These are phyloP conservation scores for Tetrahymena malaccensis DNA, from an alignment of 73 alveolate genomes.

Conservation along the genomic window DNA sequence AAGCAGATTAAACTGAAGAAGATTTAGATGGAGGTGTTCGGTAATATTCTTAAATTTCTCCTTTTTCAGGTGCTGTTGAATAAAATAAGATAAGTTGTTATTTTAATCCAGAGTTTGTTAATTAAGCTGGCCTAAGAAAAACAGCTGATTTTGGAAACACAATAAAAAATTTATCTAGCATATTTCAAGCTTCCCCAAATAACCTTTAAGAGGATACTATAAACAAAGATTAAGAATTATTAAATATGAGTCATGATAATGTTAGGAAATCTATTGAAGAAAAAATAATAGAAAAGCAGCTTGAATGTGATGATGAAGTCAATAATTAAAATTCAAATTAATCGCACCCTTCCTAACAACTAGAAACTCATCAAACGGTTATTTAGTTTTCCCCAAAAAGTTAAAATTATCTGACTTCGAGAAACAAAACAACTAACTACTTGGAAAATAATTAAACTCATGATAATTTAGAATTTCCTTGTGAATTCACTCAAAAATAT, in stretches of 20 bases:
- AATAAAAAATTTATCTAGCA: neutral
- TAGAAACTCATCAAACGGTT: neutral
- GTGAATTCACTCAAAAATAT: neutral
- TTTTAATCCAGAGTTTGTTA: neutral
- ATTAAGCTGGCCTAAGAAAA: neutral
- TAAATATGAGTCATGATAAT: neutral
- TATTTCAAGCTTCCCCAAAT: neutral
- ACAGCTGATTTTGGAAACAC: neutral
- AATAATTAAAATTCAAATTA: neutral
- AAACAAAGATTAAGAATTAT: neutral
- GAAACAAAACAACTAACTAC: neutral
- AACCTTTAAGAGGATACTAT: neutral
- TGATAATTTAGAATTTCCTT: neutral
- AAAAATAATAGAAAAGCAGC: neutral
- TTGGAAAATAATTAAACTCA: neutral
- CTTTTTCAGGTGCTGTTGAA: neutral
- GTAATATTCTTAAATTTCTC: neutral
- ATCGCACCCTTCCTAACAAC: neutral
- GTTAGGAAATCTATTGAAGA: neutral
- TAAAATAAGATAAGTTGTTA: neutral
- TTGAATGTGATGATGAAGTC: neutral
- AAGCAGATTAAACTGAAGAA: neutral
- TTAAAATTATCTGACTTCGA: neutral
- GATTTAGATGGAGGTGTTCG: neutral
- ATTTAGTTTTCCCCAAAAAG: neutral